Conservation (phyloP, 208 protist genomes). For the Acanthamoeba quina region DNA sequence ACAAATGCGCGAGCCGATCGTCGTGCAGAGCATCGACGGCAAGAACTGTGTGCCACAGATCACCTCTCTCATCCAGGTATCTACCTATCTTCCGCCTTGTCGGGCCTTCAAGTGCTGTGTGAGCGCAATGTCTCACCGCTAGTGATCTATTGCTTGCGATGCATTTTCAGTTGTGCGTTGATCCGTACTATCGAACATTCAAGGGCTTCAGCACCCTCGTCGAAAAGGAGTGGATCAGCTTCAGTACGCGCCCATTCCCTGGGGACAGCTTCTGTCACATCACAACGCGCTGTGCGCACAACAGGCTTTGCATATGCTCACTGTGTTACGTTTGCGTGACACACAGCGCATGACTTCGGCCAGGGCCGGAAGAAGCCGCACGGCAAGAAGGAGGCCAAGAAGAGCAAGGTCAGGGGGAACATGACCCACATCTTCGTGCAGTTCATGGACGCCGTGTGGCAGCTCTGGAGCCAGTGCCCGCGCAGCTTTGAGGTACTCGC, state of each 20-base stretch:
- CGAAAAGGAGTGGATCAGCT: constrained; percentile 73
- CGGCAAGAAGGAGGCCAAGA: constrained; percentile 28
- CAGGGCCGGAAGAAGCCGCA: neutral
- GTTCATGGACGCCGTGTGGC: constrained; percentile 71
- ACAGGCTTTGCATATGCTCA: neutral
- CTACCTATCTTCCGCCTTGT: neutral
- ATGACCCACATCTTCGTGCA: constrained; percentile 58
- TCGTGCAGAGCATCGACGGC: constrained; percentile 29
- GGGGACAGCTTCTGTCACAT: too few relatives aligned
- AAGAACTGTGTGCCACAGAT: constrained; percentile 48
- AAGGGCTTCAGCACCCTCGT: constrained; percentile 59
- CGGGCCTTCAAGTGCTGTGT: too few relatives aligned
- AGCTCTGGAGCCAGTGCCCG: constrained; percentile 53
- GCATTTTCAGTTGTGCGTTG: neutral
- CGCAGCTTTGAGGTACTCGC: constrained; percentile 21
- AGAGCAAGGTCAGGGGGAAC: constrained; percentile 29
- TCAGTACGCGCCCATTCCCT: constrained; percentile 3
- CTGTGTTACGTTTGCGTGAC: neutral
- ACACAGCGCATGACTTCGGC: constrained; percentile 54
- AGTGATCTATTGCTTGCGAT: neutral
- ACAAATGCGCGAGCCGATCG: neutral
- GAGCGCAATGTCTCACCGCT: too few relatives aligned
- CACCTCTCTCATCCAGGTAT: constrained; percentile 51
- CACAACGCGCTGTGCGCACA: neutral
- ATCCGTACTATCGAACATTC: constrained; percentile 70